phyloP scores from a whole-genome alignment of 2,329 filamentous ascomycete genomes.

The Leptographium wingfieldii region DNA sequence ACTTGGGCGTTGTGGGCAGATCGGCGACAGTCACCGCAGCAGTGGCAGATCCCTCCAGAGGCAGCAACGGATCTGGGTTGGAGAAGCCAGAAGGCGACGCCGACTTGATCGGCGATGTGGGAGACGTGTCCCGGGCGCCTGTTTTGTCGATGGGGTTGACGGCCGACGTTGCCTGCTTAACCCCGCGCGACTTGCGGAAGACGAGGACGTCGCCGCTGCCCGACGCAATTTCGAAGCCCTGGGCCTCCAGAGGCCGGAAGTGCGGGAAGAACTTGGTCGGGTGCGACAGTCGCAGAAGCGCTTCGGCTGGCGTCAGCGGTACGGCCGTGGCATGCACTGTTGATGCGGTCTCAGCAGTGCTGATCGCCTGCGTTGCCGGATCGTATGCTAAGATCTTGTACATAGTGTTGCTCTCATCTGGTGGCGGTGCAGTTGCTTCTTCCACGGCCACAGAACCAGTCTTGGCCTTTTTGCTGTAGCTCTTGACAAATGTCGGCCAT shows the following conservation, averaged over 20 bases:
- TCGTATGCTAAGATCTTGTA: constrained; percentile 61
- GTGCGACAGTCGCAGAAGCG: constrained; percentile 46
- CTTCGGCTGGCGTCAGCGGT: constrained; percentile 44
- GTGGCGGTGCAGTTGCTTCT: background rate
- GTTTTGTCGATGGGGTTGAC: constrained; percentile 50
- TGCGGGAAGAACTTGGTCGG: constrained; percentile 54
- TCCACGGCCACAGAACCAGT: background rate
- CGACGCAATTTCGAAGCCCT: constrained; percentile 56
- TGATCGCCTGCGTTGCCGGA: constrained; percentile 41
- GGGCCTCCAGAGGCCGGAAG: constrained; percentile 41
- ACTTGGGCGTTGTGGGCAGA: constrained; percentile 7
- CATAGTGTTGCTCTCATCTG: constrained; percentile 12
- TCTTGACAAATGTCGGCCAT: constrained; percentile 24
- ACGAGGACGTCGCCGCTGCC: constrained; percentile 51
- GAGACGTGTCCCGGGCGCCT: constrained; percentile 24
- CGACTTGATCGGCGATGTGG: constrained; percentile 41
- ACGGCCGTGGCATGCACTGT: constrained; percentile 33
- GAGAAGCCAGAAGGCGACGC: constrained; percentile 54
- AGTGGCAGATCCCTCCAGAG: constrained; percentile 5
- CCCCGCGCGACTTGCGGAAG: constrained; percentile 45
- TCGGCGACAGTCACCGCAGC: constrained; percentile 15
- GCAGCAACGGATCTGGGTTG: constrained; percentile 38
- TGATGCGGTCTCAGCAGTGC: constrained; percentile 47
- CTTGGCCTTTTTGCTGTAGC: background rate
- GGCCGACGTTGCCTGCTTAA: constrained; percentile 2